Evolutionary conservation across 225 moss, liverwort and hornwort species (phyloP), one percentile per base, ranked within the genome.

Genomic region (Straminergon stramineum): DNA sequence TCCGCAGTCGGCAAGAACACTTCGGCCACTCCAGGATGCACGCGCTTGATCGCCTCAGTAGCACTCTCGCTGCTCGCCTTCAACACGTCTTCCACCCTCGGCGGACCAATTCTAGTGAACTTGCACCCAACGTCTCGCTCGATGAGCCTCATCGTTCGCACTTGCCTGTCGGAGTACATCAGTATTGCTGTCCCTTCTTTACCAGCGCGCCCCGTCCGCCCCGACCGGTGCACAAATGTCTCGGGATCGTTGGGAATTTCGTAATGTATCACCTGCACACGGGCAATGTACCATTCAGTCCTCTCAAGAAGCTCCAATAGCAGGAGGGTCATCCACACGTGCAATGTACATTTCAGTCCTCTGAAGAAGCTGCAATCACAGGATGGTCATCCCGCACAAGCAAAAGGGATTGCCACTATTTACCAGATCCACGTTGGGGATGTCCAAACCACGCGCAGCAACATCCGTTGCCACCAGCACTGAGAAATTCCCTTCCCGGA

Each of bases 401-500:
- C 10, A 24, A 68, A 31, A 31, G 21, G 61, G 63, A 37, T 81
- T 76, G 75, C 43, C 56, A 77, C 62, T 31, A 77, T 37, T 79
- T 89, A 98, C 98, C 94, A 96, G 83, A 81, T 97, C 98, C 32
- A 98, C 97, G 69, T 96, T 96, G 39, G 98, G 97, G 86, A 98
- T 97, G 88, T 97, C 97, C 67, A 98, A 89, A 70, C 98, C 98
- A 55, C 98, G 95, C 15, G 98, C 94, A 76, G 97, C 98, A 32
- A 98, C 98, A 82, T 98, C 97, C 79, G 98, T 98, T 45, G 97
- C 98, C 61, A 98, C 97, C 81, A 97, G 91, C 83, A 98, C 96
- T 11, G 96, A 91, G 67, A 97, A 96, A 69, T 91, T 95, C 68
- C 98, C 96, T 81, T 95, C 92, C 4, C 96, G 95, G 79, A 98